Conservation (phyloP, 208 protist genomes). For the Entamoeba invadens region DNA sequence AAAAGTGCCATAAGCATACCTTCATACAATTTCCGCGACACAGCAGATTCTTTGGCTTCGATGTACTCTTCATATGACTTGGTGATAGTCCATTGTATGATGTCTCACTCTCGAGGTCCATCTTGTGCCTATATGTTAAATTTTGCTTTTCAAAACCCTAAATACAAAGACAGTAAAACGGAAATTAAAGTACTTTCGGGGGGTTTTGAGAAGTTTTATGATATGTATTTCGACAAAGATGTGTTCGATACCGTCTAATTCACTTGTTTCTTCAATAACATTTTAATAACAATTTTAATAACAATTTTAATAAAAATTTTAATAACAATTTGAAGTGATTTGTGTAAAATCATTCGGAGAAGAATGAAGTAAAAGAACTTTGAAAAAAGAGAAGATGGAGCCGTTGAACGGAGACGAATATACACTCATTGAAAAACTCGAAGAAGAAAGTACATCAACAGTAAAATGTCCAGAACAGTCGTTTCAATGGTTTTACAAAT, state of each 20-base stretch:
- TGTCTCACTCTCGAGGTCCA: background rate
- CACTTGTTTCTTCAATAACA: no score
- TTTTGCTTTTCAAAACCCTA: background rate
- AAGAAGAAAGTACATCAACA: background rate
- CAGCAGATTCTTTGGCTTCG: background rate
- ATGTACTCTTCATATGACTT: background rate
- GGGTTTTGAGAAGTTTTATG: background rate
- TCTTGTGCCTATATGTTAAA: background rate
- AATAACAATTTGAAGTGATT: no score
- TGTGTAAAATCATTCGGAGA: no score
- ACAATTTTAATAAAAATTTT: no score
- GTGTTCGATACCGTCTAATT: no score
- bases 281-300: no score
- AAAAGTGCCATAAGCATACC: background rate
- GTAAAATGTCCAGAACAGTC: background rate
- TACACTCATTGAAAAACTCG: no score
- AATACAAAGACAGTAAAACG: background rate
- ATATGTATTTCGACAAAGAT: no score
- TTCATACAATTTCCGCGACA: background rate
- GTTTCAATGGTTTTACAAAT: background rate
- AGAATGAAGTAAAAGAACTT: no score
- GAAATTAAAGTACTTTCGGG: background rate
- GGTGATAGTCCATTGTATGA: background rate
- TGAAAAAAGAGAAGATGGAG: no score
- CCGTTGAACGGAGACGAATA: no score